Base-by-base conservation (phyloP, 2,329 filamentous ascomycete genomes). In the Pyrenophora seminiperda region DNA sequence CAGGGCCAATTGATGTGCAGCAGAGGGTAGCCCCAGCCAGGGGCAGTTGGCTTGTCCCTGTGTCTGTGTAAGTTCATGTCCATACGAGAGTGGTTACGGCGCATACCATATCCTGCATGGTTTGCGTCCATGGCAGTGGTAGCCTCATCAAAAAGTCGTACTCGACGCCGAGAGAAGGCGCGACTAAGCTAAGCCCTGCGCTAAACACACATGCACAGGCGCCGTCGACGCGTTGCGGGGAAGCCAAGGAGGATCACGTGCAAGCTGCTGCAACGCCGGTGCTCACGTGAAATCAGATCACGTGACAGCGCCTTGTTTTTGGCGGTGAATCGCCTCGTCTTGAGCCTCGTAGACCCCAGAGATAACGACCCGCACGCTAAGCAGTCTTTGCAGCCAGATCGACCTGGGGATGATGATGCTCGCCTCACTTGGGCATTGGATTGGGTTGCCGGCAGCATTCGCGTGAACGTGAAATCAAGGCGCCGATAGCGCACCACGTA, bases 1-100 rank as follows among this genome's bases (percentile, higher is more conserved):
- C 90, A 49, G 88, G 84, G 46, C 87, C 80, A 59, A 96, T 87
- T 62, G 88, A 91, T 41, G 91, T 96, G 76, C 90, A 96, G 80
- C 91, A 96, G 61, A 96, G 80, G 54, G 94, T 83, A 44, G 90
- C 82, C 62, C 88, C 88, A 56, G 65, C 62, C 38, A 76, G 73
- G 47, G 74, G 74, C 59, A 68, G 59, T 52, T 73, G 69, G 53
- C 63, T 56, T 15, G 63, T 66, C 38, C 54, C 71, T 73, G 50
- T 10, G 24, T 42, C 7, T 27, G 17, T 47, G 52, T 58, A 13
- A 62, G 58, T 54, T 18, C 24, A 42, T 49, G 17, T 14, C 17
- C 17, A 22, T 18, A 11, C 13, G 24, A n/a, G 29, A 14, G 14
- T 33, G 18, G 17, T 9, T 22, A 13, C 18, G 14, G 5, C 10